Evolutionary conservation across 2,329 filamentous ascomycete genomes (phyloP).

Genomic region (Phialocephala subalpina): DNA sequence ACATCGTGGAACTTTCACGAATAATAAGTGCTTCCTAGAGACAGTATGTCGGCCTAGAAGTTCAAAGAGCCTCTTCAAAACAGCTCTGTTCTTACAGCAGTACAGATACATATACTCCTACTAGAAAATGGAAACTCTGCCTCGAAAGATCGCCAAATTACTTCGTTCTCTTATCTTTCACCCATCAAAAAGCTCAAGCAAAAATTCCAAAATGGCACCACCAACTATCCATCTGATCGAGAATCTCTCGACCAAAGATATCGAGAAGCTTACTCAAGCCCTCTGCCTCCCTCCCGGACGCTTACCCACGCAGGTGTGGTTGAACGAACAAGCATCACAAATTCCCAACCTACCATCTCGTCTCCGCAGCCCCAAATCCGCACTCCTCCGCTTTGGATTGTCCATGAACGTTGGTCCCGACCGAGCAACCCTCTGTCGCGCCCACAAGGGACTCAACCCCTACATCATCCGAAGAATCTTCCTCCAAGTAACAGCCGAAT

Average conservation of each 20-base stretch:
- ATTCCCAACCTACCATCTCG: slow-evolving; percentile 27
- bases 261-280: slow-evolving; percentile 22
- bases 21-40: neutral
- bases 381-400: slow-evolving; percentile 27
- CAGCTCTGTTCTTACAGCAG: neutral
- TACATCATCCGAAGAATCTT: slow-evolving; percentile 55
- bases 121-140: neutral
- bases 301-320: slow-evolving; percentile 20
- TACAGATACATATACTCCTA: neutral
- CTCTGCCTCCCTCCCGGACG: slow-evolving; percentile 14
- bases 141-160: neutral
- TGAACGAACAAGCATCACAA: slow-evolving; percentile 20
- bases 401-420: slow-evolving; percentile 12
- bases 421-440: slow-evolving; percentile 48
- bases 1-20: slow-evolving; percentile 3
- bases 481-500: slow-evolving; percentile 51
- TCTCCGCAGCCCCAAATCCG: slow-evolving; percentile 23
- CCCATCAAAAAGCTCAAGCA: neutral
- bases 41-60: neutral
- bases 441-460: slow-evolving; percentile 52
- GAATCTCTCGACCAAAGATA: slow-evolving; percentile 8
- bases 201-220: neutral
- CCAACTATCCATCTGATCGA: slow-evolving; percentile 7
- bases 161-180: neutral
- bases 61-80: slow-evolving; percentile 7